Conservation (phyloP, 768 basidiomycete genomes). For the Mycena metata region DNA sequence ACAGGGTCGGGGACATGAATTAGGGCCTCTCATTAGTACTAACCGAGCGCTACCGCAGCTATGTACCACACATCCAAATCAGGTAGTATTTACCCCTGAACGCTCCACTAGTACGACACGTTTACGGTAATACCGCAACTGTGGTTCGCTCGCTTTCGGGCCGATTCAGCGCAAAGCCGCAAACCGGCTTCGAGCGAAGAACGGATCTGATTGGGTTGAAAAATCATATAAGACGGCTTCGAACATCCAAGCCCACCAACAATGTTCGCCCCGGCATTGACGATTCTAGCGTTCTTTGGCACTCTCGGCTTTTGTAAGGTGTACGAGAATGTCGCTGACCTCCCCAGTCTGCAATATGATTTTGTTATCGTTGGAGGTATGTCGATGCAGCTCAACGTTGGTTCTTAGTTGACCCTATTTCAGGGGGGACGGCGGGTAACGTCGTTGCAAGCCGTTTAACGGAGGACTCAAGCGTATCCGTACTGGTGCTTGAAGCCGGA, state of each 20-base stretch:
- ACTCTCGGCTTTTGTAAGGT: slow-evolving; percentile 16
- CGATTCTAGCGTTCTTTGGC: slow-evolving; percentile 20
- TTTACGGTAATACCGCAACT: too few relatives aligned
- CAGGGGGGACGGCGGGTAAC: slow-evolving; percentile 11
- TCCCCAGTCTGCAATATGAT: slow-evolving; percentile 17
- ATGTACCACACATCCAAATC: too few relatives aligned
- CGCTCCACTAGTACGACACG: too few relatives aligned
- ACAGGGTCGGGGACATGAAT: too few relatives aligned
- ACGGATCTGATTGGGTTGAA: slow-evolving; percentile 2
- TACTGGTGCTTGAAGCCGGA: slow-evolving; percentile 20
- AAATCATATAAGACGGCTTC: slow-evolving; percentile 8
- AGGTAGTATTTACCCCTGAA: too few relatives aligned
- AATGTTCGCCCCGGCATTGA: slow-evolving; percentile 16
- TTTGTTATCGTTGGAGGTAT: slow-evolving; percentile 21
- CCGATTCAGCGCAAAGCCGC: too few relatives aligned
- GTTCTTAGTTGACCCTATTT: neutral
- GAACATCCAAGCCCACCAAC: slow-evolving; percentile 6
- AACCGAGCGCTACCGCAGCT: too few relatives aligned
- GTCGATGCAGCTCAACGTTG: slow-evolving; percentile 4
- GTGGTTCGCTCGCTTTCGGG: too few relatives aligned
- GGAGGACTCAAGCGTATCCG: slow-evolving; percentile 13
- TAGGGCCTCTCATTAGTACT: too few relatives aligned
- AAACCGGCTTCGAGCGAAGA: slow-evolving; percentile 9
- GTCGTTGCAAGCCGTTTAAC: too few relatives aligned
- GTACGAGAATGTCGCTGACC: slow-evolving; percentile 22